Conservation (phyloP, 2,329 filamentous ascomycete species). For the Cytospora schulzeri region DNA sequence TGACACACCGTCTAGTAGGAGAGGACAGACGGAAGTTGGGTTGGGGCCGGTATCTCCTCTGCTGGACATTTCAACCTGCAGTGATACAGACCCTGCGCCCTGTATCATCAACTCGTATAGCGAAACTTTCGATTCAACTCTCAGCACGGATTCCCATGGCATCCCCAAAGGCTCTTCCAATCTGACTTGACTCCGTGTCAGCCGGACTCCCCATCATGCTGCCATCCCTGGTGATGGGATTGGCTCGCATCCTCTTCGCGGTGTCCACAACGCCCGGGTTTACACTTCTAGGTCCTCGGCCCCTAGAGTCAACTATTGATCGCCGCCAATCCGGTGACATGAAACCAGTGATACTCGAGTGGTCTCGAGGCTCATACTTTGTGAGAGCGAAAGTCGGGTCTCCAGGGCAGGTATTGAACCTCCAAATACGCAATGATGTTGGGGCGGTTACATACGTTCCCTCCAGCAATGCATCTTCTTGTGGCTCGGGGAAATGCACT, state of each 20-base stretch:
- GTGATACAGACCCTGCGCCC: not conserved
- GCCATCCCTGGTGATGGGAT: not conserved
- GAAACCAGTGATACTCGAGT: not conserved
- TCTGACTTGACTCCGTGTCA: not conserved
- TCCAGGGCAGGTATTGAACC: not conserved
- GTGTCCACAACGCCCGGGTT: not conserved
- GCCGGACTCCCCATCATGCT: not conserved
- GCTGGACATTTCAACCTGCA: not conserved
- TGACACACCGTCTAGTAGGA: no score
- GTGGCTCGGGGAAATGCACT: not conserved
- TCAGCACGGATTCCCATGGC: not conserved
- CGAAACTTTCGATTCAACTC: no score
- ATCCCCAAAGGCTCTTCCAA: not conserved
- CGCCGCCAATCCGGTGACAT: not conserved
- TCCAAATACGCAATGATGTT: not conserved
- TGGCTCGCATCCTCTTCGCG: not conserved
- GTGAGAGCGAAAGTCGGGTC: not conserved
- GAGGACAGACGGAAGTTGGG: not conserved
- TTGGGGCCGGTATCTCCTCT: not conserved
- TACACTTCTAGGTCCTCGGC: not conserved
- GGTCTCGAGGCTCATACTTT: not conserved
- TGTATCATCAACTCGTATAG: no score
- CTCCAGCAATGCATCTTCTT: not conserved
- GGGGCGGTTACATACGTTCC: not conserved
- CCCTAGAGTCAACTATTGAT: no score